Evolutionary conservation across 2,329 filamentous ascomycete genomes (phyloP), one percentile per base, ranked within the genome.

Genomic region (Xylaria sp.): DNA sequence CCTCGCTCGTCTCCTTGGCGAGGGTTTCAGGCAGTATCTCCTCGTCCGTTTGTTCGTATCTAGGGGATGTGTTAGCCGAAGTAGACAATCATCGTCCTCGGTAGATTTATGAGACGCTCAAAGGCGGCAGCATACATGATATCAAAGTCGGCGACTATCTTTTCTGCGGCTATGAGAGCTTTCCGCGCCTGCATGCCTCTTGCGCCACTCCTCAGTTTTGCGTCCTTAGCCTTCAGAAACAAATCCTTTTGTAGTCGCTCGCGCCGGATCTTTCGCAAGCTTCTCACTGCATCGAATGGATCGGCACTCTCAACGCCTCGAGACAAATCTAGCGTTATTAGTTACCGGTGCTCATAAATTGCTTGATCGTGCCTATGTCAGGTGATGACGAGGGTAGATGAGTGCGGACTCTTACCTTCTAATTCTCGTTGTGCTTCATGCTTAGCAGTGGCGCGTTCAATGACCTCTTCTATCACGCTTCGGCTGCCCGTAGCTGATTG

Each of bases 161-260:
- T 87, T 71, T 96, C 92, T 27, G 88, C 84, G 3, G 84, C 83
- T 51, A 87, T 85, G 17, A 95, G 76, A 1, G 87, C 85, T 69
- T 95, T 94, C n/a, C 91, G 82, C 0, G 91, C 91, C 62, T 89
- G 84, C 72, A 90, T 78, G 0, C 92, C 92, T 41, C 92, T 79
- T 1, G 90, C 85, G 33, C 92, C 92, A 70, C 91, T 94, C 53
- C 91, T 81, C 40, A 92, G 77, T 41, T 86, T 81, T 7, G 91
- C 91, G 71, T 92, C 87, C 67, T 93, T 91, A 70, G 91, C 87
- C 0, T 88, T 83, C 19, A 88, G 82, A 58, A 90, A 91, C 3
- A 93, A 78, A 6, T 85, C 82, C 68, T 84, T 83, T 66, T 85
- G 82, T 37, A 90, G 78, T 21, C 86, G 81, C 63, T 87, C 83